These are phyloP conservation scores for Strobilomyces confusus DNA, from an alignment of 768 basidiomycete genomes.

Conservation along the genomic window DNA sequence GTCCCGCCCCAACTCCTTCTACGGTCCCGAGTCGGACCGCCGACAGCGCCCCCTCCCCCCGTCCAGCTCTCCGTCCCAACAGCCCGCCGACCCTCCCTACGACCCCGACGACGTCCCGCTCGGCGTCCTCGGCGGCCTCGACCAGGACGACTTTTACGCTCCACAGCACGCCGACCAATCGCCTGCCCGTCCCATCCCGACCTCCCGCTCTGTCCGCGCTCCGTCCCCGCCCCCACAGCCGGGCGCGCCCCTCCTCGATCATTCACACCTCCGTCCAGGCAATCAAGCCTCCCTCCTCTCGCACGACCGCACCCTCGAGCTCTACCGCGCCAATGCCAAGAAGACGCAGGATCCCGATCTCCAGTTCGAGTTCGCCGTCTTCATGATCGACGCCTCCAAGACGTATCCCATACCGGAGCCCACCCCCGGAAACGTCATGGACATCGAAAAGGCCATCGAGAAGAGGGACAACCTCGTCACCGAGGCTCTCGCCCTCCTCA, in stretches of 20 bases:
- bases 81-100: constrained; percentile 30
- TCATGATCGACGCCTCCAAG: constrained; percentile 98
- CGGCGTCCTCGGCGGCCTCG: constrained; percentile 28
- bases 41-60: constrained; percentile 11
- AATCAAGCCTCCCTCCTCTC: constrained; percentile 90
- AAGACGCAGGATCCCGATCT: constrained; percentile 97
- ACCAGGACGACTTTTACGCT: constrained; percentile 41
- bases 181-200: constrained; percentile 36
- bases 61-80: constrained; percentile 24
- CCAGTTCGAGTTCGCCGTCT: constrained; percentile 97
- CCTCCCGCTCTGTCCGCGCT: constrained; percentile 54
- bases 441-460: constrained; percentile 75
- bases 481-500: constrained; percentile 84
- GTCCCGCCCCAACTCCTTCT: constrained; percentile 35
- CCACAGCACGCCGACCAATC: constrained; percentile 26
- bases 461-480: constrained; percentile 85
- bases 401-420: constrained; percentile 72
- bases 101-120: constrained; percentile 41
- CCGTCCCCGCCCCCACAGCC: constrained; percentile 57
- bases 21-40: constrained; percentile 23
- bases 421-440: constrained; percentile 70
- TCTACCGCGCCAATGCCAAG: constrained; percentile 96
- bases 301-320: constrained; percentile 92
- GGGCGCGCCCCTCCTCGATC: constrained; percentile 70
- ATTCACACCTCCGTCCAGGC: constrained; percentile 90